Evolutionary conservation across 495 filamentous ascomycete genomes (phyloP).

Genomic region (Podospora appendiculata): DNA sequence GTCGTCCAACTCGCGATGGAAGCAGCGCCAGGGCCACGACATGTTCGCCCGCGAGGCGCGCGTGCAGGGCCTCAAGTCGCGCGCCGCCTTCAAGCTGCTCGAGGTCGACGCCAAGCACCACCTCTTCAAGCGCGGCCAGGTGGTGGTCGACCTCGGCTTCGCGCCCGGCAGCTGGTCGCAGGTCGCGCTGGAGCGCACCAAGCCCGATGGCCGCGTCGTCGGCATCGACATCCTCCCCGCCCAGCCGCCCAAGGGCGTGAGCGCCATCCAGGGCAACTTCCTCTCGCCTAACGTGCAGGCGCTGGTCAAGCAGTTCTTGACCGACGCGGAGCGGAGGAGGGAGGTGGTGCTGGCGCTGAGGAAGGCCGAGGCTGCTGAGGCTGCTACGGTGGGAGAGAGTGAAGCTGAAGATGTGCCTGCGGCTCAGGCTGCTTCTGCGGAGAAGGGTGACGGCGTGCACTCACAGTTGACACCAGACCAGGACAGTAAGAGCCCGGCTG

Average conservation of each 20-base stretch:
- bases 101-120: constrained; percentile 78
- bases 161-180: constrained; percentile 95
- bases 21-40: constrained; percentile 66
- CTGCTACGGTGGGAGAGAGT: not conserved
- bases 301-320: constrained; percentile 66
- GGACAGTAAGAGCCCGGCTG: not conserved
- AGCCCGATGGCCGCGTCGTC: constrained; percentile 69
- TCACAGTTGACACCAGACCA: too few relatives aligned
- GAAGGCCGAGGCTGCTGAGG: constrained; percentile 10
- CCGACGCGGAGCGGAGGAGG: constrained; percentile 45
- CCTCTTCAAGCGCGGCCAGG: constrained; percentile 69
- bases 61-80: constrained; percentile 70
- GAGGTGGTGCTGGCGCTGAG: not conserved
- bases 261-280: constrained; percentile 91
- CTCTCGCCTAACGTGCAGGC: constrained; percentile 59
- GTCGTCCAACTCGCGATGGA: constrained; percentile 76
- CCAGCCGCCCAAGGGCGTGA: constrained; percentile 79
- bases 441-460: constrained; percentile 1
- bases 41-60: constrained; percentile 60
- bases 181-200: constrained; percentile 76
- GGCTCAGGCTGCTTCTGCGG: not conserved
- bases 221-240: constrained; percentile 93
- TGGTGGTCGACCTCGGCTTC: constrained; percentile 88
- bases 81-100: constrained; percentile 87
- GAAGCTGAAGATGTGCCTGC: not conserved